phyloP scores from a whole-genome alignment of 805 yeast genomes.

The Lipomyces oligophaga region DNA sequence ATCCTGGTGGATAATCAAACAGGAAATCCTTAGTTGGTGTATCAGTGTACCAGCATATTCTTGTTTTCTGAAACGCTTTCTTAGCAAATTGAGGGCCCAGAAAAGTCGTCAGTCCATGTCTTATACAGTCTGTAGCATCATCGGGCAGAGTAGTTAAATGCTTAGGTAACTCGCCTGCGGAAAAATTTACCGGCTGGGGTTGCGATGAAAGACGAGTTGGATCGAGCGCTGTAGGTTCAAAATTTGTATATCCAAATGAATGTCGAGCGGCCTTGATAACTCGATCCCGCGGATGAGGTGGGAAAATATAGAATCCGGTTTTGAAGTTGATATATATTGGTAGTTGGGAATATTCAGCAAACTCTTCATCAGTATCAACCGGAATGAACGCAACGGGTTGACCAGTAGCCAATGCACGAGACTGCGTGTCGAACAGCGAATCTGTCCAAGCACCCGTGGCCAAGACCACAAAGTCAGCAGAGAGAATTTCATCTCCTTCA shows the following conservation, averaged over 20 bases:
- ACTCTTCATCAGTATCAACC: constrained; percentile 27
- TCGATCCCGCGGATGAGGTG: constrained; percentile 28
- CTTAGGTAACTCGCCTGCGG: constrained; percentile 14
- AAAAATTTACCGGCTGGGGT: constrained; percentile 16
- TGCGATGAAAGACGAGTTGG: constrained; percentile 12
- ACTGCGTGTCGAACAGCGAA: constrained; percentile 12
- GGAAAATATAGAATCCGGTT: constrained; percentile 29
- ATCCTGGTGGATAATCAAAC: constrained; percentile 34
- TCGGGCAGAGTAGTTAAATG: constrained; percentile 10
- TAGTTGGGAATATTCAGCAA: constrained; percentile 12
- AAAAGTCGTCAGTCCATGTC: constrained; percentile 11
- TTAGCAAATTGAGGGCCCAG: constrained; percentile 18
- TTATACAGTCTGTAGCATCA: constrained; percentile 21
- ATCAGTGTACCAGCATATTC: constrained; percentile 44
- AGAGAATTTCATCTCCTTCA: constrained; percentile 5
- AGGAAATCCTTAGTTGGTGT: constrained; percentile 38
- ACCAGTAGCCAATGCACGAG: constrained; percentile 25
- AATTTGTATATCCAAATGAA: constrained; percentile 29
- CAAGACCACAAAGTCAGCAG: constrained; percentile 19
- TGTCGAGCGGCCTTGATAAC: constrained; percentile 29
- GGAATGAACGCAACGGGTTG: constrained; percentile 30
- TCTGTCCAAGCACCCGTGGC: constrained; percentile 31
- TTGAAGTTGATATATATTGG: constrained; percentile 30
- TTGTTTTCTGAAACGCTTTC: constrained; percentile 33
- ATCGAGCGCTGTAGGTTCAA: neutral